Conservation (phyloP, 352 stramenopile genomes). For the Phytophthora cryptogea region DNA sequence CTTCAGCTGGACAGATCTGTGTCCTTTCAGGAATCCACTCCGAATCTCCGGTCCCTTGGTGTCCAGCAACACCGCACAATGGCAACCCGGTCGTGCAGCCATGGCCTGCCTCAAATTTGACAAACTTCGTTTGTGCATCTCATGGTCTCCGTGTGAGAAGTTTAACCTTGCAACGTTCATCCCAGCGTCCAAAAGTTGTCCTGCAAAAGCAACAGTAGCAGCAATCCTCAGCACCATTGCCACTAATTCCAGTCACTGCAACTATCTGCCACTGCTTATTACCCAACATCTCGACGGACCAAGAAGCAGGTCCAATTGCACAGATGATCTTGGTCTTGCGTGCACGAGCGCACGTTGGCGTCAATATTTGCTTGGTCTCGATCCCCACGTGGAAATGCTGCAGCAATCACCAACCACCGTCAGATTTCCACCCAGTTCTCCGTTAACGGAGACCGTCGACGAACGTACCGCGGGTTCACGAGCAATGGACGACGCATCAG, state of each 20-base stretch:
- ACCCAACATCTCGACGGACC: constrained; percentile 95
- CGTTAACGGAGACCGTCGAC: constrained; percentile 9
- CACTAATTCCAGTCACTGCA: background rate
- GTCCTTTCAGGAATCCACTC: constrained; percentile 82
- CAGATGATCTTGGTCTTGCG: constrained; percentile 99
- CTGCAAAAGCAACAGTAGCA: constrained; percentile 21
- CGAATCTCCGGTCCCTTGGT: constrained; percentile 98
- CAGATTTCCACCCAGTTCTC: constrained; percentile 13
- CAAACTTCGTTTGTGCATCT: constrained; percentile 89
- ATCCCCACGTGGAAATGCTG: constrained; percentile 79
- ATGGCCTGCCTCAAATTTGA: constrained; percentile 90
- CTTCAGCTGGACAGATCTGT: constrained; percentile 69
- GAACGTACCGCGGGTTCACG: constrained; percentile 42
- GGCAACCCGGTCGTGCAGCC: constrained; percentile 62
- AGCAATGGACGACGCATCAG: constrained; percentile 40
- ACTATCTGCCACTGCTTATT: constrained; percentile 19
- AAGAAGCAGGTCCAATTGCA: constrained; percentile 97
- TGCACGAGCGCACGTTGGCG: constrained; percentile 43
- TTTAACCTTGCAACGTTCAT: constrained; percentile 99
- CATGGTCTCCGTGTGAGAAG: constrained; percentile 99
- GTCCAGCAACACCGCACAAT: constrained; percentile 96
- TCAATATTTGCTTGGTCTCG: constrained; percentile 71
- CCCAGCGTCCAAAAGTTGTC: constrained; percentile 81
- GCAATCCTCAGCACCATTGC: constrained; percentile 1
- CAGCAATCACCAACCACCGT: background rate